These are phyloP conservation scores for Salvia splendens DNA, from an alignment of 257 asterid species.

Conservation along the genomic window DNA sequence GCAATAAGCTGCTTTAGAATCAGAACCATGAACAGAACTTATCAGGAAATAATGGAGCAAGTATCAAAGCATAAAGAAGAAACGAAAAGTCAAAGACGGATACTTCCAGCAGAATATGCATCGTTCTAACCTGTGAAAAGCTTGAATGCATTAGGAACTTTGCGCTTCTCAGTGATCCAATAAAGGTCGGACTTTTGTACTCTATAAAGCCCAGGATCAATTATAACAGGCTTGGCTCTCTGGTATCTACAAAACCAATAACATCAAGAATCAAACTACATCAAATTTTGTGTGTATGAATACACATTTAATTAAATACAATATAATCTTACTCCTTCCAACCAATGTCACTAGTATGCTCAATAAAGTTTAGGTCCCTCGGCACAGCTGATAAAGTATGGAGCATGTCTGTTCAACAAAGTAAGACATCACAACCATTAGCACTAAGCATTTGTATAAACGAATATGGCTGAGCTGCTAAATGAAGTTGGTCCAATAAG, in stretches of 20 bases:
- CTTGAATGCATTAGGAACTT: conserved; percentile 65
- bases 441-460: conserved; percentile 17
- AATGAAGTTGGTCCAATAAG: background rate
- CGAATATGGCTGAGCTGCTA: background rate
- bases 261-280: conserved; percentile 14
- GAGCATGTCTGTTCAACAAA: conserved; percentile 56
- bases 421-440: background rate
- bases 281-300: background rate
- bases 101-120: background rate
- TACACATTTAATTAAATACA: background rate
- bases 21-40: background rate
- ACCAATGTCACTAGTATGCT: conserved; percentile 56
- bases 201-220: conserved; percentile 81
- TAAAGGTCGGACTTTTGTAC: conserved; percentile 62
- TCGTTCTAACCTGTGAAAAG: conserved; percentile 62
- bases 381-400: conserved; percentile 63
- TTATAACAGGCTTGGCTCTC: conserved; percentile 75
- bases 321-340: conserved; percentile 68
- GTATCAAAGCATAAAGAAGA: background rate
- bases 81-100: background rate
- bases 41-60: conserved; percentile 1
- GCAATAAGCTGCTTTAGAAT: background rate
- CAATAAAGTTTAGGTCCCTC: conserved; percentile 72
- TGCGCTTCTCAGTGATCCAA: conserved; percentile 61
- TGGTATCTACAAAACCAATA: conserved; percentile 46